Evolutionary conservation across 2,329 filamentous ascomycete species (phyloP), one percentile per base, ranked within the genome.

Genomic region (Blumeria graminis): DNA sequence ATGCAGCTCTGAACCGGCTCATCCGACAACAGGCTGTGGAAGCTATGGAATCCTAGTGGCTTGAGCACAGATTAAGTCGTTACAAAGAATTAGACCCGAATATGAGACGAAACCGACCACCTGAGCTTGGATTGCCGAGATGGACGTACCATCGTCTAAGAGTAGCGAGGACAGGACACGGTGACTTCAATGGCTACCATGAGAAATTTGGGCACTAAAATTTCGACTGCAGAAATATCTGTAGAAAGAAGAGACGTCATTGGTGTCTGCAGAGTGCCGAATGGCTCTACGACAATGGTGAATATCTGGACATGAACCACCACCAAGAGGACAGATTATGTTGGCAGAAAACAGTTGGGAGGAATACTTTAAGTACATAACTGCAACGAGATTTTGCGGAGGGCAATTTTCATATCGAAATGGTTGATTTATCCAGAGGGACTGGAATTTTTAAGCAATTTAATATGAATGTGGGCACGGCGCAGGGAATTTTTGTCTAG

Each of bases 81-180:
- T 46, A 11, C 22, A 18, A 46, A 13, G 41, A 6, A 16, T 46
- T 46, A 46, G 41, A 46, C 16, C 41, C 13, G 10, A 11, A 46
- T 11, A 46, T 46, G 41, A 46, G 22, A 46, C 9, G n/a, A 61
- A 62, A 16, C 48, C 57, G 73, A 79, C 3, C n/a, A 54, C 59
- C 22, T 55, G 50, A 43, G 59, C 70, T 18, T 14, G 62, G 77
- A 81, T 68, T 70, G 35, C 80, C 78, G 1, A 81, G 78, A 46
- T 46, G 41, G 4, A 6, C 41, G 4, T 46, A 46, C 13, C 41
- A 46, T n/a, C n/a, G 41, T 46, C 41, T 46, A 9, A 46, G 16
- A n/a, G 41, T 16, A 9, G 4, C 41, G n/a, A 46, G n/a, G 22
- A 16, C 9, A 9, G 9, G 41, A 16, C 5, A 7, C 22, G 41